These are phyloP conservation scores for Nematocida sp. DNA, from an alignment of 371 early-diverging fungal genomes.

Conservation along the genomic window DNA sequence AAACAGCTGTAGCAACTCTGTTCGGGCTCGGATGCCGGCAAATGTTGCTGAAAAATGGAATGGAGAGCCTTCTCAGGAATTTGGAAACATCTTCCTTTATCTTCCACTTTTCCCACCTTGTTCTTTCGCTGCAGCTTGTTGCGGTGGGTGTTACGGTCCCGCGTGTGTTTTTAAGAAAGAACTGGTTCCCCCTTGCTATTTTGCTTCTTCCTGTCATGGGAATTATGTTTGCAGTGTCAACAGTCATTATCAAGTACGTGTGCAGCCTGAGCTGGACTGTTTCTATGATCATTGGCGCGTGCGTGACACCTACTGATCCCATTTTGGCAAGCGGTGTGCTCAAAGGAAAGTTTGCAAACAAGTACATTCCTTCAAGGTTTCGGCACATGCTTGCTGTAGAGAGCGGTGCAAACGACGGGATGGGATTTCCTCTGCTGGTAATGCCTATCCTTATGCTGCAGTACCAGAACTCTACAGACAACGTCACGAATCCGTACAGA, in stretches of 20 bases:
- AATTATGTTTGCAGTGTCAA: slow-evolving; percentile 75
- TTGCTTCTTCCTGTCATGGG: slow-evolving; percentile 75
- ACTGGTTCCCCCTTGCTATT: slow-evolving; percentile 69
- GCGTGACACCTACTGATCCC: slow-evolving; percentile 86
- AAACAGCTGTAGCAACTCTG: slow-evolving; percentile 76
- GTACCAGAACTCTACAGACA: slow-evolving; percentile 6
- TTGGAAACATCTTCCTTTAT: slow-evolving; percentile 52
- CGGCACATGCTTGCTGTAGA: slow-evolving; percentile 77
- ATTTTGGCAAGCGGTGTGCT: slow-evolving; percentile 82
- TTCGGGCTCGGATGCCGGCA: slow-evolving; percentile 70
- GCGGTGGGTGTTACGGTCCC: slow-evolving; percentile 60
- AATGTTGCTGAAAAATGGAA: slow-evolving; percentile 2
- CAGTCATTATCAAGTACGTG: slow-evolving; percentile 69
- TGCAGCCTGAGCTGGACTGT: neutral
- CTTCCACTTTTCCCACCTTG: slow-evolving; percentile 60
- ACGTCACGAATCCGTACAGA: neutral
- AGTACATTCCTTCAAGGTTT: slow-evolving; percentile 72
- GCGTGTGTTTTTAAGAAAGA: slow-evolving; percentile 54
- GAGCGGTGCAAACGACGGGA: slow-evolving; percentile 67
- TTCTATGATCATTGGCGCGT: slow-evolving; percentile 71
- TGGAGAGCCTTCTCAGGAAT: slow-evolving; percentile 67
- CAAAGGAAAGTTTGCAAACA: slow-evolving; percentile 82
- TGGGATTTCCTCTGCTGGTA: slow-evolving; percentile 75
- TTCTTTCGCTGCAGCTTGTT: slow-evolving; percentile 64
- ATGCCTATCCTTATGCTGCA: slow-evolving; percentile 66